Evolutionary conservation across 2,329 filamentous ascomycete genomes (phyloP).

Genomic region (Cryphonectria naterciae): DNA sequence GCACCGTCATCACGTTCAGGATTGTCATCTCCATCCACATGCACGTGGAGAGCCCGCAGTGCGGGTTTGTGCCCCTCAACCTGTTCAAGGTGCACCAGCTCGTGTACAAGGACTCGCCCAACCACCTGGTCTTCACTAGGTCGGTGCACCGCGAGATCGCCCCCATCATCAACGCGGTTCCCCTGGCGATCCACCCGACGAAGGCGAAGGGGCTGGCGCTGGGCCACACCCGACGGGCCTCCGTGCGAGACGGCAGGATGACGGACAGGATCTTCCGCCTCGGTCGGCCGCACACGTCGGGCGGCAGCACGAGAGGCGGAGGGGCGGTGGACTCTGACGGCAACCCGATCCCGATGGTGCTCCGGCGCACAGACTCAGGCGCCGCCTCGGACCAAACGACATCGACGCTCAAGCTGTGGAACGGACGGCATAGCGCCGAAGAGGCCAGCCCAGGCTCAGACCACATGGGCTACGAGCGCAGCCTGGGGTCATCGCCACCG

Average conservation of each 20-base stretch:
- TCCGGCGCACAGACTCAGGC: constrained; percentile 33
- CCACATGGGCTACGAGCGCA: background rate
- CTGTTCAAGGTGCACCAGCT: constrained; percentile 62
- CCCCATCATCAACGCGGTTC: constrained; percentile 46
- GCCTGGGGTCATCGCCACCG: constrained; percentile 20
- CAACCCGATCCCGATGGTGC: constrained; percentile 36
- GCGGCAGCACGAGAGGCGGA: constrained; percentile 18
- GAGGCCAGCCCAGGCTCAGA: constrained; percentile 21
- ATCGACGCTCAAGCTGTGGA: constrained; percentile 42
- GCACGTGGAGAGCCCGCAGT: constrained; percentile 46
- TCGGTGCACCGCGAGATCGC: constrained; percentile 65
- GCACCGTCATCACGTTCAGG: constrained; percentile 48
- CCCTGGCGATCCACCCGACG: constrained; percentile 29
- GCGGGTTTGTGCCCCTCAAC: constrained; percentile 52
- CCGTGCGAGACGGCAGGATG: constrained; percentile 18
- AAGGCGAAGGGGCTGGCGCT: constrained; percentile 25
- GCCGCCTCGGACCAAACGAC: constrained; percentile 36
- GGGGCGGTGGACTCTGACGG: constrained; percentile 37
- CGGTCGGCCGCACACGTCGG: constrained; percentile 22
- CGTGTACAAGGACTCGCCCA: constrained; percentile 56
- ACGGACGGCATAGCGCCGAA: constrained; percentile 29
- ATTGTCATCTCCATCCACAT: constrained; percentile 54
- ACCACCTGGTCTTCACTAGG: constrained; percentile 63
- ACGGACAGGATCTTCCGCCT: constrained; percentile 18
- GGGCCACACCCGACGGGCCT: constrained; percentile 22